Evolutionary conservation across 768 basidiomycete genomes (phyloP), one percentile per base, ranked within the genome.

Genomic region (Cyathus striatus): DNA sequence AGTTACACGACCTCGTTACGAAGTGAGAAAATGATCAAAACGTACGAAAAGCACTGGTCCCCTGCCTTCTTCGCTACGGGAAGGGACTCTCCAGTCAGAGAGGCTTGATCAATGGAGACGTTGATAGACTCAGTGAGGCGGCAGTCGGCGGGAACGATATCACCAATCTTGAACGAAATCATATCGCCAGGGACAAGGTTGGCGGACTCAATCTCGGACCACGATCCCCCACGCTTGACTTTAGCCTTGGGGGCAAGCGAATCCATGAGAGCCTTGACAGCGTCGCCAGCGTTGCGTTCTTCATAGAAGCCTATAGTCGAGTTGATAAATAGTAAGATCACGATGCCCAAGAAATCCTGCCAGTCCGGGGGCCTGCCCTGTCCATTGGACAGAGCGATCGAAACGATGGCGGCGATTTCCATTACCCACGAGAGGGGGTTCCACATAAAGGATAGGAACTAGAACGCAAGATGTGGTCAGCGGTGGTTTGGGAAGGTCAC

Each of bases 381-480:
- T 65, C 95, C 95, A 66, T 98, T 98, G 41, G 95, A 96, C 22
- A 98, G 81, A 23, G 80, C 92, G 59, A 98, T 98, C 30, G 95
- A 93, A 51, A 93, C 91, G 27, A 93, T 73, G 6, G 90, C 90
- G 21, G 93, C 92, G 48, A 85, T 91, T 67, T 98, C 95, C 95
- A 98, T 98, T 65, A 97, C 95, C 95, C 95, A 98, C 18, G 95
- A 98, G 6, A 98, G 75, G 34, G 95, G 95, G 69, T 98, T 98
- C 95, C 95, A 98, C 95, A 97, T 98, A 79, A 98, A 98, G 60
- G 83, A 83, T 52, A 92, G 70, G 68, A 94, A 92, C 88, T 90
- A 33, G 6, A 6, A 33, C n/a, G n/a, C n/a, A n/a, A n/a, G n/a
- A n/a, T n/a, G n/a, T n/a, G 34, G 24, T 35, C 2, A n/a, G 14